Conservation (phyloP, 176 grass and related monocot genomes). For the Pontederia paniculata region DNA sequence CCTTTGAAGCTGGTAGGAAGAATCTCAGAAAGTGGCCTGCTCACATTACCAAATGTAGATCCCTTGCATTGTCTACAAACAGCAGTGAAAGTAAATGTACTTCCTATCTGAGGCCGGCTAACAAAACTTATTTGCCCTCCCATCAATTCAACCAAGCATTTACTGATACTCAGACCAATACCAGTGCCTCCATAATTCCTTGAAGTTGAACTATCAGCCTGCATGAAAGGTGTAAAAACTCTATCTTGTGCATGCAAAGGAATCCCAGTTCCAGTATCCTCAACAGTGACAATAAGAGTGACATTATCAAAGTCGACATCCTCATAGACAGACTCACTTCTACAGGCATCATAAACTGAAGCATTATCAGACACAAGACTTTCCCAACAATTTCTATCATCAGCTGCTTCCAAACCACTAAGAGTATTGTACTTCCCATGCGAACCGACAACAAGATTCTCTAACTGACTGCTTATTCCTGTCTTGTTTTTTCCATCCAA, state of each 20-base stretch:
- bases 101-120: conserved; percentile 60
- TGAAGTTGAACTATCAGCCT: conserved; percentile 93
- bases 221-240: conserved; percentile 93
- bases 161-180: conserved; percentile 93
- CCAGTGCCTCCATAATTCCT: conserved; percentile 92
- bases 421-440: conserved; percentile 61
- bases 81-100: conserved; percentile 82
- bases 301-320: conserved; percentile 29
- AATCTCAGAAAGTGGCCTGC: conserved; percentile 38
- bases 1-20: conserved; percentile 57
- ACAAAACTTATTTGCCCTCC: conserved; percentile 71
- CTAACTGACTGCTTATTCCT: conserved; percentile 31
- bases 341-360: conserved; percentile 16
- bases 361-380: conserved; percentile 47
- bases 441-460: conserved; percentile 26
- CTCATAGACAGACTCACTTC: conserved; percentile 17
- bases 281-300: conserved; percentile 59
- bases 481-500: conserved; percentile 21
- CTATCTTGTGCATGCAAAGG: conserved; percentile 75
- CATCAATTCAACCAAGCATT: conserved; percentile 95
- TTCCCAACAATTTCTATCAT: conserved; percentile 67
- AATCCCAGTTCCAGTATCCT: conserved; percentile 92
- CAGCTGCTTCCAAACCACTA: conserved; percentile 82
- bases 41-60: conserved; percentile 31
- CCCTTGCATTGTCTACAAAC: conserved; percentile 35